Evolutionary conservation across 139 green algal species (phyloP).

Genomic region (Chlamydomonas sp.): DNA sequence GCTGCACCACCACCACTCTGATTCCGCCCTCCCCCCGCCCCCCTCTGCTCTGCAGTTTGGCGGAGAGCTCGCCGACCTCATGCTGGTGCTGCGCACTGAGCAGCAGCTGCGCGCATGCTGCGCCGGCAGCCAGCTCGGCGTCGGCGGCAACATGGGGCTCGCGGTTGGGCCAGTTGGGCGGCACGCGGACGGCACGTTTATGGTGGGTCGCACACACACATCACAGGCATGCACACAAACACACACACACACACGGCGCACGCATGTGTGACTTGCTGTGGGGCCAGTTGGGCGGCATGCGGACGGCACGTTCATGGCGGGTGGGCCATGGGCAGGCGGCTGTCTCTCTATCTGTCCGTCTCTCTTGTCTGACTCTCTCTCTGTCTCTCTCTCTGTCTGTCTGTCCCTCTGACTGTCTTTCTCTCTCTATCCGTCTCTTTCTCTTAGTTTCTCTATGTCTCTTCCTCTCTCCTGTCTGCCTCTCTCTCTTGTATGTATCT

Average conservation of each 20-base stretch:
- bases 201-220: conserved; percentile 14
- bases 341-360: neutral
- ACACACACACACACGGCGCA: too few species aligned
- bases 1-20: too few species aligned
- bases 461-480: too few species aligned
- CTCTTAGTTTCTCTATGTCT: too few species aligned
- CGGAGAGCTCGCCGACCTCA: conserved; percentile 16
- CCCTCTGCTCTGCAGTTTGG: conserved; percentile 18
- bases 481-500: neutral
- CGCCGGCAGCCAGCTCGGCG: neutral
- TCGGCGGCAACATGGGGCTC: conserved; percentile 11
- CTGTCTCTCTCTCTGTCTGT: too few species aligned
- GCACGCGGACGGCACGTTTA: conserved; percentile 8
- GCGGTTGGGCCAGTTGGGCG: conserved; percentile 9
- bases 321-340: neutral
- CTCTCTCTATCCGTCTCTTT: too few species aligned
- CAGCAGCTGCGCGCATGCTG: neutral
- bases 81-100: conserved; percentile 14
- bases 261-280: too few species aligned
- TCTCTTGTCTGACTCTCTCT: too few species aligned
- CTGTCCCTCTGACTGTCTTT: too few species aligned
- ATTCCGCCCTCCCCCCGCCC: neutral
- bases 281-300: neutral
- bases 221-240: too few species aligned
- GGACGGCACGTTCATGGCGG: neutral